Base-by-base conservation (phyloP, 129 eudicot genomes). In the Flaveria linearis region DNA sequence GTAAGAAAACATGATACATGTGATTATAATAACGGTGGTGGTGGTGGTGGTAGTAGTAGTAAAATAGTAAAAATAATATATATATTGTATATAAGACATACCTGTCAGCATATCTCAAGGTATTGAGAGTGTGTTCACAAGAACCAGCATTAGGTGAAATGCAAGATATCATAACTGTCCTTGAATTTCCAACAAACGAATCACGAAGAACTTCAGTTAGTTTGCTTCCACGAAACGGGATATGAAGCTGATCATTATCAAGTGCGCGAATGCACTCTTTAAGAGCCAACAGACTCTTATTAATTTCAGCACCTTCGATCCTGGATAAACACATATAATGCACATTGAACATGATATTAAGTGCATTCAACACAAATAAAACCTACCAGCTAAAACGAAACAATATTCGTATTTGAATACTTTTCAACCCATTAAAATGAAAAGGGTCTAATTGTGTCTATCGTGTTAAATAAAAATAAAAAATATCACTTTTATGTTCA, bases 251-350 rank as follows among this genome's bases (percentile, higher is more conserved):
- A 75, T 92, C 98, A 83, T 92, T 92, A 68, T 92, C 98, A 76
- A 92, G 96, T 53, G 96, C 98, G 73, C 98, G 98, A 45, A 92
- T 92, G 82, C 98, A 92, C 86, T 92, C 96, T 86, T 92, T 92
- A 61, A 92, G 86, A 74, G 98, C 98, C 94, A 92, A 80, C 51
- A 92, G 90, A 74, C 94, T 87, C 83, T 92, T 92, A 88, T 92
- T 92, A 60, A 92, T 92, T 92, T 92, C 98, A 82, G 98, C 98
- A 55, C 98, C 98, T 84, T 92, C 98, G 36, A 92, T 92, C 87
- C 97, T 92, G 88, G 64, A 83, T 18, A 77, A 3, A 67, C 49
- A 70, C 39, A 30, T 28, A 42, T 33, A 4, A 55, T 64, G 64
- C 42, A 52, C 41, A 60, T 9, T 60, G 9, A 12, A 60, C 39